Percentiles rank a stretch among this genome's conserved stretches.
phyloP scores from a whole-genome alignment of 352 stramenopile genomes.

The Pythium graminicola region DNA sequence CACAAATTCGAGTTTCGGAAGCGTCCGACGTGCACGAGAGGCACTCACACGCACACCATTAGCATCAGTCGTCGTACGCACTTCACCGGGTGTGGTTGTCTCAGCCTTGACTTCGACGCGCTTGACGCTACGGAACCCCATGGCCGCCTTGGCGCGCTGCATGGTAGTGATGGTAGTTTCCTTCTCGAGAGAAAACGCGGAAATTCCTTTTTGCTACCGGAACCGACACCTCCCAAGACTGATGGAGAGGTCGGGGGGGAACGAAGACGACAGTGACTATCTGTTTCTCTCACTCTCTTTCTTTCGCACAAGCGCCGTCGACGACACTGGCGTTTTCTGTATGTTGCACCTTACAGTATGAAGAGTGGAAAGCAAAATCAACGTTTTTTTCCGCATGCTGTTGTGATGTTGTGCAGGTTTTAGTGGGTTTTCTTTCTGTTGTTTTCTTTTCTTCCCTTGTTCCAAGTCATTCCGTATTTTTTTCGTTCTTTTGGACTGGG shows the following conservation, averaged over 20 bases:
- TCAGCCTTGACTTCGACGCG: constrained; percentile 83
- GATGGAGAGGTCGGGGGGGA: background rate
- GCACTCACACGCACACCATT: constrained; percentile 52
- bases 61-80: constrained; percentile 66
- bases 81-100: constrained; percentile 73
- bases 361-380: background rate
- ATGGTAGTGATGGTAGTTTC: constrained; percentile 24
- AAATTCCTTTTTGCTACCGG: constrained; percentile 2
- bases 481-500: constrained; percentile 4
- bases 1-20: constrained; percentile 81
- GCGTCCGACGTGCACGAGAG: constrained; percentile 51
- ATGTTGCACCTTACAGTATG: background rate
- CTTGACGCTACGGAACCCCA: constrained; percentile 75
- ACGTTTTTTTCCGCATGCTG: constrained; percentile 1
- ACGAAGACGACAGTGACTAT: background rate
- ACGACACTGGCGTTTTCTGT: background rate
- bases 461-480: constrained; percentile 19
- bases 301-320: too few relatives aligned
- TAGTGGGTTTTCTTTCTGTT: constrained; percentile 14
- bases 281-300: background rate
- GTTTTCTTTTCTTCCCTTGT: constrained; percentile 13
- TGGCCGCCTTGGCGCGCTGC: constrained; percentile 63
- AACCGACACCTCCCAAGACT: background rate
- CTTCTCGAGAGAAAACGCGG: background rate
- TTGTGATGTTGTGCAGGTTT: background rate